Evolutionary conservation across 148 eudicot species (phyloP).

Genomic region (Chenopodium formosanum): DNA sequence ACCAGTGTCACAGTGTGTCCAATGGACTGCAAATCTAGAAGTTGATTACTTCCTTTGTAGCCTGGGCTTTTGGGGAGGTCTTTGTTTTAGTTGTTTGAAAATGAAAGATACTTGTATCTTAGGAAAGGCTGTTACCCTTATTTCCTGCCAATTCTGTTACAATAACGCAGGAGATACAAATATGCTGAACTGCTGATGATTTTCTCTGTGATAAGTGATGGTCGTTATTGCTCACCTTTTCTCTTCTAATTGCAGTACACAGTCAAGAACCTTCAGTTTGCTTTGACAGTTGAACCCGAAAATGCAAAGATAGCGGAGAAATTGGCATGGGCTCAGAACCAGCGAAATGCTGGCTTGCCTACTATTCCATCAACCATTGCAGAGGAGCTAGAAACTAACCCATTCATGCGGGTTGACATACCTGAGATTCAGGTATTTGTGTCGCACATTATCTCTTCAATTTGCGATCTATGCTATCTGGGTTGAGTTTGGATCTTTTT

Average conservation of each 20-base stretch:
- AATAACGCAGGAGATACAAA: neutral
- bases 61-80: neutral
- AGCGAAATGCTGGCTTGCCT: constrained; percentile 60
- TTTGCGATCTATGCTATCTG: neutral
- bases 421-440: constrained; percentile 72
- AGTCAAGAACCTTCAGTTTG: constrained; percentile 92
- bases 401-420: constrained; percentile 77
- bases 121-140: neutral
- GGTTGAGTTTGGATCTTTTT: neutral
- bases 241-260: constrained; percentile 59
- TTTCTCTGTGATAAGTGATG: neutral
- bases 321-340: constrained; percentile 75
- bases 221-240: constrained; percentile 10
- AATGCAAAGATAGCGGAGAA: constrained; percentile 59
- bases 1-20: neutral
- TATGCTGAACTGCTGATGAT: neutral
- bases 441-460: neutral
- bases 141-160: neutral
- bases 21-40: neutral
- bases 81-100: neutral
- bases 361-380: constrained; percentile 88
- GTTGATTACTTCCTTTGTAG: neutral
- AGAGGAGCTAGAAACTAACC: constrained; percentile 85
- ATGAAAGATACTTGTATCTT: neutral
- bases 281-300: constrained; percentile 82